Conservation (phyloP, 2,329 filamentous ascomycete genomes). For the Colletotrichum ledebouriae region DNA sequence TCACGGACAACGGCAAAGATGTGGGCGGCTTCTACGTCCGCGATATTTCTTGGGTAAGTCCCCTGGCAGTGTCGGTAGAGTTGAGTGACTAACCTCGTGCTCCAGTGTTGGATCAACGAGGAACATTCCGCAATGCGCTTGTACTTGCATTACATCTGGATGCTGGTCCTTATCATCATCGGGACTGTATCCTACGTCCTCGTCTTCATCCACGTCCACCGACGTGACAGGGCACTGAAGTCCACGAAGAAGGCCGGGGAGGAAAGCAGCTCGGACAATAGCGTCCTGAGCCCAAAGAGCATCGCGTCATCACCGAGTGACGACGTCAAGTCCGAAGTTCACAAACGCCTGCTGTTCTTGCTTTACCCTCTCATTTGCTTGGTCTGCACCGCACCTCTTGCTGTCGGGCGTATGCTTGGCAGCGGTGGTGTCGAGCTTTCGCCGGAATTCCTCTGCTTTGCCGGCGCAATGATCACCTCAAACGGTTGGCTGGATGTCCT, state of each 20-base stretch:
- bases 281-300: background rate
- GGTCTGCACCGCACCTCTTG: slow-evolving; percentile 71
- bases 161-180: slow-evolving; percentile 59
- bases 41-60: slow-evolving; percentile 66
- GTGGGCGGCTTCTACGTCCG: slow-evolving; percentile 59
- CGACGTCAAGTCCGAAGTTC: background rate
- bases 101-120: slow-evolving; percentile 72
- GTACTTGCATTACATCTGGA: slow-evolving; percentile 73
- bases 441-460: slow-evolving; percentile 62
- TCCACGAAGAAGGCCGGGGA: background rate
- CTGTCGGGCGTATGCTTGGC: slow-evolving; percentile 68
- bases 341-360: slow-evolving; percentile 56
- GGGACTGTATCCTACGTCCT: slow-evolving; percentile 54
- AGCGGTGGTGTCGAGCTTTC: slow-evolving; percentile 65
- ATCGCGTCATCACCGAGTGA: background rate
- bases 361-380: slow-evolving; percentile 74
- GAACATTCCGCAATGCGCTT: slow-evolving; percentile 61
- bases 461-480: slow-evolving; percentile 64
- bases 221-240: background rate
- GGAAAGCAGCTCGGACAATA: background rate
- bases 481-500: slow-evolving; percentile 62
- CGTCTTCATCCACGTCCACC: slow-evolving; percentile 52
- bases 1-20: slow-evolving; percentile 21
- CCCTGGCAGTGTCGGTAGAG: slow-evolving; percentile 43
- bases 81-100: background rate